Evolutionary conservation across 108 stramenopile species (phyloP), one percentile per base, ranked within the genome.

Genomic region (Pseudonitzschia delicatissima): DNA sequence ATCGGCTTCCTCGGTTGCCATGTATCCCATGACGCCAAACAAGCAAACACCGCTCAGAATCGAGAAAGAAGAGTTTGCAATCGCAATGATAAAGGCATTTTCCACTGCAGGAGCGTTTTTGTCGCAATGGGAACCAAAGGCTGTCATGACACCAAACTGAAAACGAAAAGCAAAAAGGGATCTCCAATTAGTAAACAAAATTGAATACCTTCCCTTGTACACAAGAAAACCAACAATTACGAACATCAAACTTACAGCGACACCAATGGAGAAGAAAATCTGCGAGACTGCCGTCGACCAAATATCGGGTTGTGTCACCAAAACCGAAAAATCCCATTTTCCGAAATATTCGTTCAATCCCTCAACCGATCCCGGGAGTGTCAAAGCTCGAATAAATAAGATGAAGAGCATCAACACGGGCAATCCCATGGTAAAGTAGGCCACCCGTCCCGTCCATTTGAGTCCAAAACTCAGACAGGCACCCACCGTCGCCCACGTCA

Each of bases 1-100:
- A 7, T 45, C 57, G 0, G 39, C 64, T 48, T 77, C 71, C 23
- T 57, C 44, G 7, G 25, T 31, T 32, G 79, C 66, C 48, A 86
- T 21, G 32, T 64, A 49, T 15, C 86, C 86, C n/a, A 82, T 57
- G 21, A 58, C 64, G 28, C 62, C 77, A 69, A 87, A 84, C 8
- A 84, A 69, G 5, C 73, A 80, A 67, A 87, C 79, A 8, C 86
- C 86, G 35, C 78, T 40, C 25, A 87, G 53, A 52, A 87, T 82
- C 20, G 62, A 64, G 68, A 82, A 81, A 20, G 74, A 17, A 11
- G 60, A 70, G 49, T 83, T 84, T 11, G 57, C 52, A 9, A 74
- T 0, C 8, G 81, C 82, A 51, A 87, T 72, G 39, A 84, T 57
- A 39, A 71, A 53, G 3, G 81, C 69, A 48, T 84, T 83, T 13